Evolutionary conservation across 2,329 filamentous ascomycete species (phyloP).

Genomic region (Didymella sp.): DNA sequence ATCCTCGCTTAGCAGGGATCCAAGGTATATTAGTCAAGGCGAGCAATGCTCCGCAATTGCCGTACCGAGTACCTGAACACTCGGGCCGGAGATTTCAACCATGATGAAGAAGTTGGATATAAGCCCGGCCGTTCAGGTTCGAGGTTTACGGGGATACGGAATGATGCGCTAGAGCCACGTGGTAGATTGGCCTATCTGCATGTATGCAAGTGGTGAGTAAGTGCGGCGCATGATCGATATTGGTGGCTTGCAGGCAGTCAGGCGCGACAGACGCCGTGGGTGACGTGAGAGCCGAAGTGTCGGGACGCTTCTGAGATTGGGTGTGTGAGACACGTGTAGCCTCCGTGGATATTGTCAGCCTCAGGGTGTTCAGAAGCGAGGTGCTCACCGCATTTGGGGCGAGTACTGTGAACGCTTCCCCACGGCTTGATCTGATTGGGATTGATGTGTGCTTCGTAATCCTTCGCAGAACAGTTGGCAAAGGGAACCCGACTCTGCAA

Average conservation of each 20-base stretch:
- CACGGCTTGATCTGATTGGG: background rate
- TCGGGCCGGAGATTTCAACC: slow-evolving; percentile 12
- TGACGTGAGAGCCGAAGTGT: slow-evolving; percentile 2
- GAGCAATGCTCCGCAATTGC: slow-evolving; percentile 1
- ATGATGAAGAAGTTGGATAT: background rate
- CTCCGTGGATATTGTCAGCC: background rate
- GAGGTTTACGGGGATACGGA: slow-evolving; percentile 10
- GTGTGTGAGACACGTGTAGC: background rate
- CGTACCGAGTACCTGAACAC: background rate
- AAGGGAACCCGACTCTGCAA: too few species aligned
- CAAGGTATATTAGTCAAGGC: background rate
- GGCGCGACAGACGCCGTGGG: slow-evolving; percentile 9
- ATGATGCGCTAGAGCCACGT: slow-evolving; percentile 15
- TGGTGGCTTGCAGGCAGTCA: slow-evolving; percentile 20
- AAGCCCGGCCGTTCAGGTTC: background rate
- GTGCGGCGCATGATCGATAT: slow-evolving; percentile 8
- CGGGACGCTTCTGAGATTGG: background rate
- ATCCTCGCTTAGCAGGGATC: slow-evolving; percentile 6
- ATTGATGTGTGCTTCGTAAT: background rate
- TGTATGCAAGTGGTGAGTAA: slow-evolving; percentile 1
- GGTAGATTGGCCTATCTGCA: slow-evolving; percentile 6
- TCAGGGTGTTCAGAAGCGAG: background rate
- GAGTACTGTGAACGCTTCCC: background rate
- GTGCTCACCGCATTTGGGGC: background rate
- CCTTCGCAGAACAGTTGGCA: background rate